A percentile compares a stretch with the other conserved stretches of the same genome.
phyloP scores from a whole-genome alignment of 208 protist species.

The Acanthamoeba castellanii region DNA sequence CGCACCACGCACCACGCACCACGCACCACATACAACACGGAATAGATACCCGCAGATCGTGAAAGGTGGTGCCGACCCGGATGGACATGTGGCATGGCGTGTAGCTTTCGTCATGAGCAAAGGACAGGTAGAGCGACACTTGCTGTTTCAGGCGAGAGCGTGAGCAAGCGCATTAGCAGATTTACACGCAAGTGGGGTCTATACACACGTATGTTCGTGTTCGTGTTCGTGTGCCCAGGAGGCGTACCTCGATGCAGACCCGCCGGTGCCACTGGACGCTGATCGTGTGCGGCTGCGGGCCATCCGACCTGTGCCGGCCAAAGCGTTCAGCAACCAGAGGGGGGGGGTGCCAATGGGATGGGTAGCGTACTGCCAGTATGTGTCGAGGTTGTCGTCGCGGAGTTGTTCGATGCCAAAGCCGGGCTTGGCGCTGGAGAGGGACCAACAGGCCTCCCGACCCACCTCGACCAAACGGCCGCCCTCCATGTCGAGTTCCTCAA shows the following conservation, averaged over 20 bases:
- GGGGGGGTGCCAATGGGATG: no score
- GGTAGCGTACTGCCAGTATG: conserved; percentile 89
- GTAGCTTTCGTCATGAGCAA: conserved; percentile 91
- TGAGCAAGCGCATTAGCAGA: no score
- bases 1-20: neutral
- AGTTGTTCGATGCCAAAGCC: conserved; percentile 90
- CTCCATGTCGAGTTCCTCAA: neutral
- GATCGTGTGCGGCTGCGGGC: conserved; percentile 89
- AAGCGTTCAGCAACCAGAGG: neutral
- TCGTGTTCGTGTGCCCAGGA: neutral
- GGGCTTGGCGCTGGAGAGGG: conserved; percentile 89
- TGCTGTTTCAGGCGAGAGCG: neutral
- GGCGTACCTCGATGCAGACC: neutral
- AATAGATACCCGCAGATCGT: conserved; percentile 84
- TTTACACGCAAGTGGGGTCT: no score
- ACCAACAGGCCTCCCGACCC: conserved; percentile 88
- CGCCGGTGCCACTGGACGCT: conserved; percentile 89
- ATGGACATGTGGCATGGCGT: conserved; percentile 89
- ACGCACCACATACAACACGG: neutral
- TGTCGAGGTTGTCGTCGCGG: conserved; percentile 89
- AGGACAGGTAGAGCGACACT: conserved; percentile 81
- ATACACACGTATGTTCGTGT: no score
- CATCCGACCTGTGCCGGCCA: conserved; percentile 80
- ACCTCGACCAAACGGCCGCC: conserved; percentile 80
- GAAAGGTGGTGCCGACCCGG: conserved; percentile 83